phyloP scores from a whole-genome alignment of 257 asterid species.

The Scutellaria galericulata region DNA sequence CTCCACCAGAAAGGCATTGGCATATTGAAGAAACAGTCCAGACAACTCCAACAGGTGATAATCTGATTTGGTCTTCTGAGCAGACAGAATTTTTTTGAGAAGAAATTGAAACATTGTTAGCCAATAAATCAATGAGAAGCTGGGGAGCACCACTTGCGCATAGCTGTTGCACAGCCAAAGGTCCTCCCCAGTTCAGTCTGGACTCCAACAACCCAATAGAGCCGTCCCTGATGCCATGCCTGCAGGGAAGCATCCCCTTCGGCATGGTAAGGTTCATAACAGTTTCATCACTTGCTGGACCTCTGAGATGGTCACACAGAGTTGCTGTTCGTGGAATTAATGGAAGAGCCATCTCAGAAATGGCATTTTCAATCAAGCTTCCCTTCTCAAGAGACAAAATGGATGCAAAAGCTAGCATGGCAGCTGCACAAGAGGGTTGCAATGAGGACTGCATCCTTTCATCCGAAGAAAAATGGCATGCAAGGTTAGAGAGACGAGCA shows the following conservation, averaged over 20 bases:
- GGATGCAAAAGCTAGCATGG: conserved; percentile 96
- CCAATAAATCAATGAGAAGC: conserved; percentile 84
- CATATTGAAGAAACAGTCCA: conserved; percentile 91
- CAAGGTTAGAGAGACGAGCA: conserved; percentile 80
- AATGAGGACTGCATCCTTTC: conserved; percentile 72
- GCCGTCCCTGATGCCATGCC: conserved; percentile 93
- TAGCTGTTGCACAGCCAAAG: conserved; percentile 91
- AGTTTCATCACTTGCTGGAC: conserved; percentile 58
- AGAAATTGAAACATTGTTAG: conserved; percentile 51
- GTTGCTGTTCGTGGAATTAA: conserved; percentile 94
- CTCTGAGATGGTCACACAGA: conserved; percentile 85
- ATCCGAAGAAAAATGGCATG: conserved; percentile 80
- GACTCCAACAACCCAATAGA: conserved; percentile 86
- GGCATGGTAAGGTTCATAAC: conserved; percentile 40
- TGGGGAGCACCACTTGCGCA: conserved; percentile 97
- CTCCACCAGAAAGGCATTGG: conserved; percentile 95
- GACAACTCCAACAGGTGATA: conserved; percentile 84
- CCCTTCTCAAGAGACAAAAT: conserved; percentile 87
- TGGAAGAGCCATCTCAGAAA: conserved; percentile 89
- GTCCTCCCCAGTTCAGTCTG: conserved; percentile 96
- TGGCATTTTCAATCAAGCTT: conserved; percentile 58
- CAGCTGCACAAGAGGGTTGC: conserved; percentile 84
- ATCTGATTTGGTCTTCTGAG: conserved; percentile 63
- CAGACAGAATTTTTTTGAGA: conserved; percentile 46
- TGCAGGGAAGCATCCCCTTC: conserved; percentile 73